Conservation (phyloP, 1,284 basidiomycete species). For the Ustilago trichophora region DNA sequence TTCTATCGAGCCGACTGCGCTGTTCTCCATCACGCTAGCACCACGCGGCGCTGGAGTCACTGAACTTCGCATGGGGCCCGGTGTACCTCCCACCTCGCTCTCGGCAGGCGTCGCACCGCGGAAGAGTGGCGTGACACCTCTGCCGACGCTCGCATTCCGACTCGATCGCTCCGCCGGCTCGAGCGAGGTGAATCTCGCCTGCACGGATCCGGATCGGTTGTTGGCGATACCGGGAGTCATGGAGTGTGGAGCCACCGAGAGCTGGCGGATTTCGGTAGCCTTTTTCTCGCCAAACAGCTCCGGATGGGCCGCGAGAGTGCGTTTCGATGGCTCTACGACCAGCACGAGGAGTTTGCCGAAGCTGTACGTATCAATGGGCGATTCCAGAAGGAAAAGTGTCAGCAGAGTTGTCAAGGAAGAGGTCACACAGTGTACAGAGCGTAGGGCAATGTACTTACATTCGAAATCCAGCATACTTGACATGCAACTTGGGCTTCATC, state of each 20-base stretch:
- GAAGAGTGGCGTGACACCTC: constrained; percentile 43
- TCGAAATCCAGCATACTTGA: constrained; percentile 49
- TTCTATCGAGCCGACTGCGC: constrained; percentile 7
- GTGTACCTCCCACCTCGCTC: constrained; percentile 26
- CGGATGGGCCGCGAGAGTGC: constrained; percentile 37
- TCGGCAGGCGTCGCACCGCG: constrained; percentile 34
- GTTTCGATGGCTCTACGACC: constrained; percentile 51
- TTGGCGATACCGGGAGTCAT: constrained; percentile 18
- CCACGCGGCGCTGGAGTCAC: constrained; percentile 13
- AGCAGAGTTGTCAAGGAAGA: not conserved
- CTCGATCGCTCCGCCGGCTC: constrained; percentile 34
- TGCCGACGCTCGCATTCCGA: constrained; percentile 25
- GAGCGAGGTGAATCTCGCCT: constrained; percentile 36
- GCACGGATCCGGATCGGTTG: constrained; percentile 24
- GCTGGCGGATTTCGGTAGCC: constrained; percentile 41
- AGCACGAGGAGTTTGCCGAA: constrained; percentile 60
- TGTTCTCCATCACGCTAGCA: constrained; percentile 5
- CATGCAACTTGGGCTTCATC: constrained; percentile 45
- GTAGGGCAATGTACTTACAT: constrained; percentile 22
- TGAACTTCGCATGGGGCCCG: constrained; percentile 11
- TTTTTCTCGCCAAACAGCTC: constrained; percentile 46
- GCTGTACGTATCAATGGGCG: constrained; percentile 18
- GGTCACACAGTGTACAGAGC: too few relatives aligned
- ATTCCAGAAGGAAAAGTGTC: not conserved
- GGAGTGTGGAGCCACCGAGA: constrained; percentile 41